Evolutionary conservation across 2,329 filamentous ascomycete species (phyloP), one percentile per base, ranked within the genome.

Genomic region (Fusarium sp.): DNA sequence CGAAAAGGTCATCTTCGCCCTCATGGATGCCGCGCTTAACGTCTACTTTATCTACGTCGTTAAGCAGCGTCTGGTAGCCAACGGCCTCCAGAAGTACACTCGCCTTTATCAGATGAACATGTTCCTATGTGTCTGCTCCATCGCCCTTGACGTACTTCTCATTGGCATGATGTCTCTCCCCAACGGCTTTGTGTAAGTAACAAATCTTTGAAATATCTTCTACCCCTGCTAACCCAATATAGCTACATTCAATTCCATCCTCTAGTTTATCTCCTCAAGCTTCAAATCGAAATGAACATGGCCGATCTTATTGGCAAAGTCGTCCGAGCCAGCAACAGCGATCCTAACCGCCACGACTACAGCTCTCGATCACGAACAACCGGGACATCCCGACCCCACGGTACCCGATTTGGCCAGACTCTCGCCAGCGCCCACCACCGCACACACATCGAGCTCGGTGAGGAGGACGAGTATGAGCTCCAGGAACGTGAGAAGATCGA

Each of bases 1-100:
- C 47, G 82, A 84, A 45, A 86, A 85, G 65, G 77, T 79, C 7
- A 77, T 85, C 4, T 84, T 84, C 51, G 74, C 82, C 1, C 43
- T 84, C 7, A 78, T 85, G 19, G 84, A 86, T 55, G 81, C 78
- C 2, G 61, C 65, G 0, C 77, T 86, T 19, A 86, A 85, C 65
- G 78, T 79, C 50, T 83, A 83, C 60, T 86, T 86, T 66, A 78
- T 77, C 72, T 73, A 71, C 8, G 73, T 77, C 1, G 83, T 85
- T 40, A 82, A 81, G 57, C 66, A 75, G 15, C 79, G 81, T 11
- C 76, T 85, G 1, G 80, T 85, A 52, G 76, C 78, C 48, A 82
- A 83, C 41, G 83, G 83, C 17, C 76, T 85, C 0, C 78, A 79
- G 3, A 85, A 85, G 70, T 85, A 85, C 71, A 80, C 80, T 54